These are phyloP conservation scores for Acacia melanoxylon DNA, from an alignment of 306 rosid genomes.

Conservation along the genomic window DNA sequence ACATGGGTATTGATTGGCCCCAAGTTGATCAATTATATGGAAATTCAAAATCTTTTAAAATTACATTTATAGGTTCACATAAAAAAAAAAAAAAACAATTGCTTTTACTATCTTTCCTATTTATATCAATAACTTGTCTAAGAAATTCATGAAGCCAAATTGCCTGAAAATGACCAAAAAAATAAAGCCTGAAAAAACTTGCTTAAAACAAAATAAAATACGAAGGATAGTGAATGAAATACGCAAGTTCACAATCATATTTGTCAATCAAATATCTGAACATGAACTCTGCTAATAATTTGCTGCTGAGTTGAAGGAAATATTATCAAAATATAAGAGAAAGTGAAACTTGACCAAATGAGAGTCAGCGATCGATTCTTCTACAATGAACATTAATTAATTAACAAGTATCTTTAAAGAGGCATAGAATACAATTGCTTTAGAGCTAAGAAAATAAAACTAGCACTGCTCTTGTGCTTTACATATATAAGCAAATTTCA, in stretches of 20 bases:
- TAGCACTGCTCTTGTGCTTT: slow-evolving; percentile 29
- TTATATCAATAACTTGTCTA: too few species aligned
- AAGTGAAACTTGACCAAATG: not conserved
- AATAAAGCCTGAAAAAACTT: not conserved
- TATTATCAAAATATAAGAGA: not conserved
- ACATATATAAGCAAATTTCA: slow-evolving; percentile 22
- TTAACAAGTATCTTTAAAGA: not conserved
- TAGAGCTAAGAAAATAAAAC: slow-evolving; percentile 21
- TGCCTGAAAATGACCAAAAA: too few species aligned
- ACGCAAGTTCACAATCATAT: not conserved
- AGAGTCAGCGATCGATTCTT: not conserved
- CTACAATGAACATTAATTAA: not conserved
- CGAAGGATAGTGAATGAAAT: not conserved
- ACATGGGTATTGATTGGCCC: too few species aligned
- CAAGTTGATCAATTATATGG: too few species aligned
- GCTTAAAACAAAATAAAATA: not conserved
- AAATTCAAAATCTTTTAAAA: too few species aligned
- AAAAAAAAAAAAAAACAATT: too few species aligned
- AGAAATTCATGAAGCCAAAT: too few species aligned
- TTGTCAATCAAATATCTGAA: not conserved
- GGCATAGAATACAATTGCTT: slow-evolving; percentile 33
- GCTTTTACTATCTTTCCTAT: too few species aligned
- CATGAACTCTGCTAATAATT: not conserved
- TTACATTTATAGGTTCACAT: too few species aligned
- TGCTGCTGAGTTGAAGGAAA: not conserved